These are phyloP conservation scores for Trichoderma sp. DNA, from an alignment of 2,329 filamentous ascomycete species.

Conservation along the genomic window DNA sequence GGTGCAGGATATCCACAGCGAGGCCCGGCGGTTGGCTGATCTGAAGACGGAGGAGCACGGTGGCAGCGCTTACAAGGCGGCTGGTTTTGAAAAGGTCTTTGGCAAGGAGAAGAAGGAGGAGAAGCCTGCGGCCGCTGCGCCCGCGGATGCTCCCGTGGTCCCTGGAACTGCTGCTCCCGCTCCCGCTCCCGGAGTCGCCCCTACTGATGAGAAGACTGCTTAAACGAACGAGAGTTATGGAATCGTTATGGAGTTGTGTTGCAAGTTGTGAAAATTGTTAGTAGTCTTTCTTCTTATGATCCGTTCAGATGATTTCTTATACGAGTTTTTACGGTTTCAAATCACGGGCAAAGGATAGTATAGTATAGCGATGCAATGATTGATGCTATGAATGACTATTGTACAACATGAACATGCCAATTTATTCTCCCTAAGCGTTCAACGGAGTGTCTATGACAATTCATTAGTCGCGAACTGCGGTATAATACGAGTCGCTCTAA, in stretches of 20 bases:
- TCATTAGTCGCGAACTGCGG: neutral
- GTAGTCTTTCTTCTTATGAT: neutral
- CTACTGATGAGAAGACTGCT: slow-evolving; percentile 10
- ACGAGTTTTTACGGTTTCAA: slow-evolving; percentile 12
- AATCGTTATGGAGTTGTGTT: neutral
- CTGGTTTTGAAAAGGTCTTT: slow-evolving; percentile 59
- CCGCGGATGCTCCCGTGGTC: slow-evolving; percentile 7
- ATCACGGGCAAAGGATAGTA: slow-evolving; percentile 23
- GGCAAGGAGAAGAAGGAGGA: slow-evolving; percentile 48
- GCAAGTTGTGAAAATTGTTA: neutral
- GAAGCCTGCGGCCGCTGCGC: slow-evolving; percentile 26
- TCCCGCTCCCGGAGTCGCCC: neutral
- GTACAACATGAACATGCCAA: neutral
- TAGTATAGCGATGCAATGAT: slow-evolving; percentile 1
- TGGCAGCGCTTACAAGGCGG: slow-evolving; percentile 60
- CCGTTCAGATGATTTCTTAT: neutral
- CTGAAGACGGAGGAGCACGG: slow-evolving; percentile 72
- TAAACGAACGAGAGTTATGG: neutral
- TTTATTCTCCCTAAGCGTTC: neutral
- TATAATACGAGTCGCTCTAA: neutral
- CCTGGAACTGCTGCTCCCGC: slow-evolving; percentile 1
- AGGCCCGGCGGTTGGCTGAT: slow-evolving; percentile 85
- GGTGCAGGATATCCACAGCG: slow-evolving; percentile 88
- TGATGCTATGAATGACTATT: slow-evolving; percentile 21
- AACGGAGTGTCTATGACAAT: neutral